Percentiles rank a stretch among this genome's conserved stretches.
Evolutionary conservation across 371 early-diverging fungal species (phyloP).

Genomic region (Zancudomyces culisetae): DNA sequence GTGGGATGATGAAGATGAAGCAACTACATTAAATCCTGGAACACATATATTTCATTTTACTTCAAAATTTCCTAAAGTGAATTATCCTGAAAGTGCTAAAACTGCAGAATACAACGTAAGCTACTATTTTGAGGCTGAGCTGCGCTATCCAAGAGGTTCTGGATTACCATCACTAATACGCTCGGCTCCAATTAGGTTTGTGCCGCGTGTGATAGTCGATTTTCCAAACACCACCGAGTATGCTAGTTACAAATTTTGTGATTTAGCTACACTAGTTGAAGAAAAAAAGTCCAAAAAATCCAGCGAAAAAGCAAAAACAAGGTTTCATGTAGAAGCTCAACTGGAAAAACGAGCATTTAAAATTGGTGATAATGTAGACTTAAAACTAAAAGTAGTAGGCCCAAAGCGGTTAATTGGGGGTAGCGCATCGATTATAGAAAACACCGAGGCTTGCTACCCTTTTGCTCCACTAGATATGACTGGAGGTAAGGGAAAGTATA

Average conservation of each 20-base stretch:
- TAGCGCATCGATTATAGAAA: conserved; percentile 9
- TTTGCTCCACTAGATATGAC: conserved; percentile 4
- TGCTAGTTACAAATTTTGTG: conserved; percentile 12
- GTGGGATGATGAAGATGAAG: conserved; percentile 4
- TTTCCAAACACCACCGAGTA: neutral
- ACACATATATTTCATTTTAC: conserved; percentile 23
- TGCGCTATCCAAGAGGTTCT: conserved; percentile 1
- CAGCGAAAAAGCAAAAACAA: too few species aligned
- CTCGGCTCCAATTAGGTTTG: conserved; percentile 8
- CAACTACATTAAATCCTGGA: conserved; percentile 9
- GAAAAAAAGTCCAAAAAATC: conserved; percentile 4
- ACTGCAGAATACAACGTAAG: conserved; percentile 14
- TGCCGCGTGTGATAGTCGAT: conserved; percentile 13
- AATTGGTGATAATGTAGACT: conserved; percentile 13
- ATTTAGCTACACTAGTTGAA: conserved; percentile 6
- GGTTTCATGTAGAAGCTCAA: conserved; percentile 11
- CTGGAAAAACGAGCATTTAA: conserved; percentile 13
- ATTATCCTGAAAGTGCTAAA: conserved; percentile 15
- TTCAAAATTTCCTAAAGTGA: conserved; percentile 18
- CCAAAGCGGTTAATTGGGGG: conserved; percentile 6
- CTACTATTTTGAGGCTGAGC: conserved; percentile 11
- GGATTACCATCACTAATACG: conserved; percentile 2
- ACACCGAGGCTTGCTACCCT: conserved; percentile 20
- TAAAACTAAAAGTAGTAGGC: conserved; percentile 11
- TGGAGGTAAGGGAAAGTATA: neutral